Conservation (phyloP, 768 basidiomycete genomes). For the Cystofilobasidium bisporidii region DNA sequence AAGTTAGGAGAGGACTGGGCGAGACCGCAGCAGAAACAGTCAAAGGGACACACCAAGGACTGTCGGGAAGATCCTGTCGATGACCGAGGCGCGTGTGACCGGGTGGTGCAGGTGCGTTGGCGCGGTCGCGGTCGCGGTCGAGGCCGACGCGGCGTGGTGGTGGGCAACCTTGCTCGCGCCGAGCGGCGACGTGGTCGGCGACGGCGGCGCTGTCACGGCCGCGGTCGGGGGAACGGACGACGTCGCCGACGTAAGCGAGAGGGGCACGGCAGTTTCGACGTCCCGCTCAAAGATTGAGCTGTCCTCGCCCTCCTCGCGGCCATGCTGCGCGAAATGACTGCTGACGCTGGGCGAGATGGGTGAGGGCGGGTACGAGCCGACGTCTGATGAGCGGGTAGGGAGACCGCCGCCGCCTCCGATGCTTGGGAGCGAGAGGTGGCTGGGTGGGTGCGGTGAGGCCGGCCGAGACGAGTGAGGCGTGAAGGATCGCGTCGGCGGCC, state of each 20-base stretch:
- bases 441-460: slow-evolving; percentile 7
- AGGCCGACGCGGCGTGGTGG: not conserved
- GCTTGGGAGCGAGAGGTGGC: not conserved
- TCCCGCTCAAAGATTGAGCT: slow-evolving; percentile 17
- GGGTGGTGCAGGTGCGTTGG: slow-evolving; percentile 12
- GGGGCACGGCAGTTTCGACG: slow-evolving; percentile 10
- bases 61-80: slow-evolving; percentile 13
- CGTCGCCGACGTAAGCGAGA: not conserved
- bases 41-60: slow-evolving; percentile 1
- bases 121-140: not conserved
- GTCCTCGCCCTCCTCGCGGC: slow-evolving; percentile 7
- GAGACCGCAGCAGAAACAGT: no score
- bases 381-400: not conserved
- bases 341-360: not conserved
- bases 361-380: slow-evolving; percentile 9
- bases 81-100: slow-evolving; percentile 10
- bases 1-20: no score
- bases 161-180: not conserved
- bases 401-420: not conserved
- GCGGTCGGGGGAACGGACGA: not conserved
- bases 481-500: slow-evolving; percentile 9
- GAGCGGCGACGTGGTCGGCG: not conserved
- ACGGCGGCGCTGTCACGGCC: not conserved
- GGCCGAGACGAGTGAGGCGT: slow-evolving; percentile 20
- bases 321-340: not conserved